Percentiles rank a stretch among this genome's conserved stretches.
phyloP scores from a whole-genome alignment of 164 flowering plant species.

The Magnolia changhungtana region DNA sequence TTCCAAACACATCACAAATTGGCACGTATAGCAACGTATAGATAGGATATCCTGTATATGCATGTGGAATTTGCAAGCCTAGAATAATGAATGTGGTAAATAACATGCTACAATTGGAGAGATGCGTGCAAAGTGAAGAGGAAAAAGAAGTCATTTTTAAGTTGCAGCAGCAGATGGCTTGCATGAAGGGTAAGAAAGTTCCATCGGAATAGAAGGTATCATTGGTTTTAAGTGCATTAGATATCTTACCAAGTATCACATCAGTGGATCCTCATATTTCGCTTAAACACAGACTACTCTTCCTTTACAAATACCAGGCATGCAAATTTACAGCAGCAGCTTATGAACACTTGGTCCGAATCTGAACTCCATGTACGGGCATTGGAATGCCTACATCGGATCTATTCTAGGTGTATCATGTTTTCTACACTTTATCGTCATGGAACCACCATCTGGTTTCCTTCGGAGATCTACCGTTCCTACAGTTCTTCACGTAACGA shows the following conservation, averaged over 20 bases:
- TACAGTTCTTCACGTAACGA: constrained; percentile 61
- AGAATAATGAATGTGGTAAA: too few relatives aligned
- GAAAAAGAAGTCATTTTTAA: background rate
- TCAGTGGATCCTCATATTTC: background rate
- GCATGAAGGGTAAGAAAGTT: background rate
- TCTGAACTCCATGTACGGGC: constrained; percentile 4
- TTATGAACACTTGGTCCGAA: constrained; percentile 1
- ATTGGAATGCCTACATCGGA: constrained; percentile 1
- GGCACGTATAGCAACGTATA: too few relatives aligned
- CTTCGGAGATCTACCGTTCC: constrained; percentile 58
- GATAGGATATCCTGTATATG: too few relatives aligned
- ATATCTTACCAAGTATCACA: constrained; percentile 6
- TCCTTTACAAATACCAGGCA: constrained; percentile 28
- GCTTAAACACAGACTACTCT: constrained; percentile 9
- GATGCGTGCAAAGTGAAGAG: background rate
- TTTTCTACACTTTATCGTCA: constrained; percentile 48
- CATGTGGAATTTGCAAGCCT: too few relatives aligned
- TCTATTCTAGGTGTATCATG: constrained; percentile 5
- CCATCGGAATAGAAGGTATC: background rate
- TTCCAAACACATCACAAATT: too few relatives aligned
- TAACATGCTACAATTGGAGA: too few relatives aligned
- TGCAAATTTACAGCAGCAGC: constrained; percentile 20
- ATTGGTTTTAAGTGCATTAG: background rate
- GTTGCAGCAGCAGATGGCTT: background rate
- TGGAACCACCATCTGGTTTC: constrained; percentile 76